Evolutionary conservation across 768 basidiomycete genomes (phyloP).

Genomic region (Tulasnella sp.): DNA sequence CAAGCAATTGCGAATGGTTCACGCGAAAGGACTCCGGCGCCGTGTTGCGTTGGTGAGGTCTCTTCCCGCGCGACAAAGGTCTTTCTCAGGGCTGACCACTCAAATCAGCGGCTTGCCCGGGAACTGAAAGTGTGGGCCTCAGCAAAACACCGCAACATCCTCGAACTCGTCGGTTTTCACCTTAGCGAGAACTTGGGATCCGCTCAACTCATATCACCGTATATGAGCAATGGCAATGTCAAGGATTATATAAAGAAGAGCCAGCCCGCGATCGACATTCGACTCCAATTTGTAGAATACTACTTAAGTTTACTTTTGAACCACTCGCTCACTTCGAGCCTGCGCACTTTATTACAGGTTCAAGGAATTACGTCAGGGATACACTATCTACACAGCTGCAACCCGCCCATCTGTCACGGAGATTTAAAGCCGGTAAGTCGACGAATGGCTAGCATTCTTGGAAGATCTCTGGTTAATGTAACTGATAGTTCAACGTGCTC

Average conservation of each 20-base stretch:
- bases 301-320: background rate
- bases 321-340: background rate
- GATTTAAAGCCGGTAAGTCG: background rate
- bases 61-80: too few relatives aligned
- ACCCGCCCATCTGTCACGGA: background rate
- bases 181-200: conserved; percentile 5
- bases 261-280: background rate
- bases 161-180: background rate
- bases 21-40: background rate
- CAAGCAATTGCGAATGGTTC: background rate
- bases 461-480: background rate
- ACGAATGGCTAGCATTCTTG: background rate
- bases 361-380: background rate
- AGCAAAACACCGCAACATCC: background rate
- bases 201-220: background rate
- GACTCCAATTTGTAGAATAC: background rate
- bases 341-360: background rate
- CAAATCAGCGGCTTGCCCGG: background rate
- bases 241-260: background rate
- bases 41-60: conserved; percentile 2
- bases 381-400: background rate
- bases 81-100: background rate
- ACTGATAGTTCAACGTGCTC: background rate
- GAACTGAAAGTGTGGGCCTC: background rate
- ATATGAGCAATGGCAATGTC: conserved; percentile 6